A percentile compares a stretch with the other conserved stretches of the same genome.
phyloP scores from a whole-genome alignment of 805 yeast genomes.

The Metschnikowia chrysomelidarum region DNA sequence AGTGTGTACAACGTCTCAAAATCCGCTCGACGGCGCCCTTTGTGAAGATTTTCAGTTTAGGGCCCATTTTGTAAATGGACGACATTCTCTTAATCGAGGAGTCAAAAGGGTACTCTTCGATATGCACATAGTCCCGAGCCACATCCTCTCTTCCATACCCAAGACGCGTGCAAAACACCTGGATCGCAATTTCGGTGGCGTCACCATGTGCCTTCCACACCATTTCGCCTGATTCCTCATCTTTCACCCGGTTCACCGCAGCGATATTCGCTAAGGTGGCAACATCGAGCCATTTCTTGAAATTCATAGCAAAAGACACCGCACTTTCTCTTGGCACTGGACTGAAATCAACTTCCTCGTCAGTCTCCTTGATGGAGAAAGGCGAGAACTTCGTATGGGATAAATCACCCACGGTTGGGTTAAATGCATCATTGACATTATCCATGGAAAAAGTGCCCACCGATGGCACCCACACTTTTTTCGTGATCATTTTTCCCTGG shows the following conservation, averaged over 20 bases:
- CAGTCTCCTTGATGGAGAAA: conserved; percentile 29
- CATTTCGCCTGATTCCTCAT: conserved; percentile 34
- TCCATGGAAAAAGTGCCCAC: conserved; percentile 56
- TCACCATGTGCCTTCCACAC: conserved; percentile 22
- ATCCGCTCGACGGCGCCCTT: conserved; percentile 20
- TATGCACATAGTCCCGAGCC: conserved; percentile 11
- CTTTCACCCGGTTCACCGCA: conserved; percentile 48
- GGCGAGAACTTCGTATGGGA: conserved; percentile 36
- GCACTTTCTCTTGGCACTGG: conserved; percentile 20
- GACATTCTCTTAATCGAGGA: conserved; percentile 19
- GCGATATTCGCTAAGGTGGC: conserved; percentile 84
- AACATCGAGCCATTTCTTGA: conserved; percentile 52
- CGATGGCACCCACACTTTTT: conserved; percentile 63
- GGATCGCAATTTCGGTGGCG: conserved; percentile 19
- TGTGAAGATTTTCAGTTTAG: conserved; percentile 11
- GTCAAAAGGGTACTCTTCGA: conserved; percentile 18
- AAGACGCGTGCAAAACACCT: conserved; percentile 16
- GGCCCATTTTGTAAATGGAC: conserved; percentile 12
- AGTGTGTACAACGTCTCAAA: conserved; percentile 14
- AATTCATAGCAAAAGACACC: conserved; percentile 24
- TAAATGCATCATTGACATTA: conserved; percentile 56
- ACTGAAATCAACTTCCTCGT: conserved; percentile 33
- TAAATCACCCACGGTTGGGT: conserved; percentile 58
- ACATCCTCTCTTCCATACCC: conserved; percentile 26
- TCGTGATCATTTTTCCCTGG: conserved; percentile 73